Percentiles rank a stretch among this genome's conserved stretches.
Conservation (phyloP, 768 basidiomycete species). For the Tubosaeta sp. region DNA sequence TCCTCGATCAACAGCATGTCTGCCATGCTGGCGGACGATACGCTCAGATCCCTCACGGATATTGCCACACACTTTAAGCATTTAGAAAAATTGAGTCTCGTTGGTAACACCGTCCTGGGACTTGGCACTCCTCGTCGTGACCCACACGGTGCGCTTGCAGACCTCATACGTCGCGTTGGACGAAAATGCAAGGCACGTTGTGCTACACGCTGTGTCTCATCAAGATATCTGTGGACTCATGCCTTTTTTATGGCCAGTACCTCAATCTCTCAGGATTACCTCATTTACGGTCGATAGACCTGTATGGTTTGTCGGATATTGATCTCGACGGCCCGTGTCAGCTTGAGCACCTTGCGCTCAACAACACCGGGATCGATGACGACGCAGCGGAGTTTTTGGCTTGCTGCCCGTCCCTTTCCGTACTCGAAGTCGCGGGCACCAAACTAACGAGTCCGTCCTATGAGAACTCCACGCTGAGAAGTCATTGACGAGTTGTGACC, state of each 20-base stretch:
- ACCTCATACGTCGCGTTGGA: constrained; percentile 51
- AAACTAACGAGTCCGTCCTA: constrained; percentile 50
- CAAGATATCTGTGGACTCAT: neutral
- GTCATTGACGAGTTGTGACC: neutral
- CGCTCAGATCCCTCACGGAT: constrained; percentile 41
- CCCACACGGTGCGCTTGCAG: constrained; percentile 34
- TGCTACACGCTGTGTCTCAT: neutral
- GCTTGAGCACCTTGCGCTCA: constrained; percentile 49
- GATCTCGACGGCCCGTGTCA: constrained; percentile 25
- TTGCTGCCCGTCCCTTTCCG: constrained; percentile 43
- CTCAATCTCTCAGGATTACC: constrained; percentile 57
- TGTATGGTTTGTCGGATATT: constrained; percentile 37
- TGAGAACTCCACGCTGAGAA: neutral
- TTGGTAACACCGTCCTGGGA: constrained; percentile 60
- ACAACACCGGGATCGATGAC: constrained; percentile 61
- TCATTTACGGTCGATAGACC: constrained; percentile 45
- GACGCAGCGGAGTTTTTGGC: constrained; percentile 49
- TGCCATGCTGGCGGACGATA: constrained; percentile 51
- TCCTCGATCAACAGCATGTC: constrained; percentile 42
- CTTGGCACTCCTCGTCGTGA: constrained; percentile 22
- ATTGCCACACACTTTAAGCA: constrained; percentile 31
- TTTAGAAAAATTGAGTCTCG: constrained; percentile 55
- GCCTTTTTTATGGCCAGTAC: constrained; percentile 33
- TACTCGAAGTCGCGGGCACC: constrained; percentile 53
- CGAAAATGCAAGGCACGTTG: constrained; percentile 52